Evolutionary conservation across 2,329 filamentous ascomycete species (phyloP).

Genomic region (Exophiala spinifera): DNA sequence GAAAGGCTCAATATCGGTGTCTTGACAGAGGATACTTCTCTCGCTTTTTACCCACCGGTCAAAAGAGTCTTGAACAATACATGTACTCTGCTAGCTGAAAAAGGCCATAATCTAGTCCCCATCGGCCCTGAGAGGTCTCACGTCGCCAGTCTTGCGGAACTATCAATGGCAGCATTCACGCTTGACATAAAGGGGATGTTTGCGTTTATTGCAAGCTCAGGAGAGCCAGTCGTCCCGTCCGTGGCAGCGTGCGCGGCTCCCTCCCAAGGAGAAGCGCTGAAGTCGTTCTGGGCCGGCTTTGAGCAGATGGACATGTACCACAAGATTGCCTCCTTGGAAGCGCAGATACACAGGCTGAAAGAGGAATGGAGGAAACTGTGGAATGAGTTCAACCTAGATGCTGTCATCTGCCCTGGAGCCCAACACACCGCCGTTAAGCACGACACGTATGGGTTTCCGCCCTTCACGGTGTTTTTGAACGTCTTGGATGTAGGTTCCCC

Average conservation of each 20-base stretch:
- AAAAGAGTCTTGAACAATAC: neutral
- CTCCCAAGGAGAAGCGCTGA: neutral
- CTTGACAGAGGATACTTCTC: neutral
- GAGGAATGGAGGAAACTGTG: constrained; percentile 8
- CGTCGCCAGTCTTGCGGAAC: constrained; percentile 1
- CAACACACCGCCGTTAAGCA: constrained; percentile 9
- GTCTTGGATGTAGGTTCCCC: constrained; percentile 5
- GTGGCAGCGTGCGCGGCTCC: constrained; percentile 2
- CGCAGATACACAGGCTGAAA: neutral
- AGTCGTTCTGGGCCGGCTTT: neutral
- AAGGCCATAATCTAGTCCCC: neutral
- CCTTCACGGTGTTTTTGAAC: constrained; percentile 8
- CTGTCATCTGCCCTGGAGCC: neutral
- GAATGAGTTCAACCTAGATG: neutral
- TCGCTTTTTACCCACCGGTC: neutral
- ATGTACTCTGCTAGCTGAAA: neutral
- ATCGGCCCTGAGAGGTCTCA: constrained; percentile 1
- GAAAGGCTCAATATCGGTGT: neutral
- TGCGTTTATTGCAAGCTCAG: neutral
- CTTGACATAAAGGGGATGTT: neutral
- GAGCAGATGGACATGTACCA: neutral
- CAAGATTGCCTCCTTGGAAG: constrained; percentile 1
- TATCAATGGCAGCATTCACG: neutral
- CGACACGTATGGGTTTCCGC: constrained; percentile 2
- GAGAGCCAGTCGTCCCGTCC: constrained; percentile 5